Conservation (phyloP, 2,329 filamentous ascomycete species). For the Alternaria consortialis region DNA sequence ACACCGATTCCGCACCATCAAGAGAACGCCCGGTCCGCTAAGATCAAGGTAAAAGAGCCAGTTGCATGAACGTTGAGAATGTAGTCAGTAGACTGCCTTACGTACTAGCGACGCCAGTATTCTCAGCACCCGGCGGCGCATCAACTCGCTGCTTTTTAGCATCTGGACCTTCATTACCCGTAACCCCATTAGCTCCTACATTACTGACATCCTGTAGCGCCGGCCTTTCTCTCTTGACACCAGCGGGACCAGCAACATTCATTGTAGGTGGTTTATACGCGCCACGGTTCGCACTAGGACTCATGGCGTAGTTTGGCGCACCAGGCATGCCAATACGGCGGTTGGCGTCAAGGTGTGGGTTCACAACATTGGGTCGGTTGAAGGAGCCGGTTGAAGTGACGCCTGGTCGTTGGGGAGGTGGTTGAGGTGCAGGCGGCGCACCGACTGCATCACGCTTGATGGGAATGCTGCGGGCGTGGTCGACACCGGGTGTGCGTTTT, state of each 20-base stretch:
- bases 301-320: constrained; percentile 46
- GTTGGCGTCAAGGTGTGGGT: constrained; percentile 58
- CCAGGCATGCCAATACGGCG: constrained; percentile 61
- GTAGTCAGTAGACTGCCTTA: background rate
- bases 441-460: constrained; percentile 62
- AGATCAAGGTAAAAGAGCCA: background rate
- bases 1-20: background rate
- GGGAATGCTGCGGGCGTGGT: constrained; percentile 80
- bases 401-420: constrained; percentile 19
- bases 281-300: constrained; percentile 55
- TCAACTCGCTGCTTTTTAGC: constrained; percentile 54
- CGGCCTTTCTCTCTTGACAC: constrained; percentile 43
- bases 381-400: constrained; percentile 24
- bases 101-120: constrained; percentile 17
- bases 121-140: constrained; percentile 30
- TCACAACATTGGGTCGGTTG: constrained; percentile 55
- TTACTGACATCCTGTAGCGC: constrained; percentile 59
- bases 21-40: background rate
- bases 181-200: constrained; percentile 36
- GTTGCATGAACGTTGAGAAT: no score
- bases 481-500: constrained; percentile 81
- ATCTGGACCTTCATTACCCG: constrained; percentile 43
- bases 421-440: constrained; percentile 27
- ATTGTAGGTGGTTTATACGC: constrained; percentile 57
- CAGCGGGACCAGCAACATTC: constrained; percentile 26